These are phyloP conservation scores for Acacia concinna DNA, from an alignment of 331 rosid genomes.

Conservation along the genomic window DNA sequence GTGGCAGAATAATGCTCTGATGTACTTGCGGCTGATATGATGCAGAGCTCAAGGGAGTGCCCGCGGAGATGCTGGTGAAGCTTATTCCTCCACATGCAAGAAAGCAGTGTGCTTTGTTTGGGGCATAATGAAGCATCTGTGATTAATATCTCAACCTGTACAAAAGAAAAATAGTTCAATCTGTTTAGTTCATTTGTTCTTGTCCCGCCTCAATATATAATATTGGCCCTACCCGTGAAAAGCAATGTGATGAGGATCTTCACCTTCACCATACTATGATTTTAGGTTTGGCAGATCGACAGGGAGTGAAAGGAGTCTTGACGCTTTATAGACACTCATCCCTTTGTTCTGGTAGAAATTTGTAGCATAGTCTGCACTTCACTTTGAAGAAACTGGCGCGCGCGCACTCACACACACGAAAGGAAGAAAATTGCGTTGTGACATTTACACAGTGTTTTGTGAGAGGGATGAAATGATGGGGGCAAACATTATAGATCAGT, in stretches of 20 bases:
- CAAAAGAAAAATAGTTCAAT: neutral
- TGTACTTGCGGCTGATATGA: constrained; percentile 19
- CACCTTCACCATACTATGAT: constrained; percentile 13
- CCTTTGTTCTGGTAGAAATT: constrained; percentile 4
- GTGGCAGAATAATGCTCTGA: neutral
- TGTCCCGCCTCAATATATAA: neutral
- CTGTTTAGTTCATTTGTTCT: constrained; percentile 28
- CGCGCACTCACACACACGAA: too few species aligned
- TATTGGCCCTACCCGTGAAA: constrained; percentile 36
- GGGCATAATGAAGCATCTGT: constrained; percentile 30
- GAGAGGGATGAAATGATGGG: neutral
- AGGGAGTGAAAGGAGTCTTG: neutral
- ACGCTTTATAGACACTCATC: neutral
- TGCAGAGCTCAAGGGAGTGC: constrained; percentile 67
- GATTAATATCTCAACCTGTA: constrained; percentile 21
- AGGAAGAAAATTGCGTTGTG: neutral
- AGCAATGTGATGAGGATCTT: constrained; percentile 30
- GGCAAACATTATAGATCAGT: neutral
- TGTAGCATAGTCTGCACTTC: neutral
- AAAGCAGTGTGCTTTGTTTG: constrained; percentile 62
- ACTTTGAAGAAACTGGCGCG: neutral
- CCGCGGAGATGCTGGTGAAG: constrained; percentile 72
- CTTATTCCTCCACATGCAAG: constrained; percentile 73
- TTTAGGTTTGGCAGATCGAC: constrained; percentile 19
- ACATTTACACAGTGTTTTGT: neutral